These are phyloP conservation scores for Melampsora occidentalis DNA, from an alignment of 1,284 basidiomycete genomes.

Conservation along the genomic window DNA sequence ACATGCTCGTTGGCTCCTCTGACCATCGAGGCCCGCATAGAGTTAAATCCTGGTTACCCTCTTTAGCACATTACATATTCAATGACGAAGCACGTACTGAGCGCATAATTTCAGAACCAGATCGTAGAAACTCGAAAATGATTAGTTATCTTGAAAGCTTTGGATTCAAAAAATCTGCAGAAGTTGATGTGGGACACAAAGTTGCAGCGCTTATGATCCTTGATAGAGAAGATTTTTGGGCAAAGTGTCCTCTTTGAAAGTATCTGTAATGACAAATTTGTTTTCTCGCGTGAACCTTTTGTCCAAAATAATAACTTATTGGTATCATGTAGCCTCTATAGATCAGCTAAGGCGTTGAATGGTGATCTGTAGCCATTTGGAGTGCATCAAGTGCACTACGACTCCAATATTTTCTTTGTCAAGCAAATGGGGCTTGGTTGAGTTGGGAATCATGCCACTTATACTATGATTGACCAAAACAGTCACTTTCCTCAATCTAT, in stretches of 20 bases:
- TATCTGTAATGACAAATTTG: not conserved
- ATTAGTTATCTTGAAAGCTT: constrained; percentile 48
- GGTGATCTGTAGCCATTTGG: too few species aligned
- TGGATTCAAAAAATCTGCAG: constrained; percentile 48
- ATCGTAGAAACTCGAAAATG: constrained; percentile 48
- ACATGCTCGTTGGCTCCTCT: constrained; percentile 49
- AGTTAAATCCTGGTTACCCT: constrained; percentile 60
- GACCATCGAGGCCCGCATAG: constrained; percentile 46
- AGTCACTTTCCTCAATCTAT: too few species aligned
- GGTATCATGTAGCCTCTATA: too few species aligned
- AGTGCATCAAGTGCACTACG: too few species aligned
- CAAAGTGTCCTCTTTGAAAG: constrained; percentile 45
- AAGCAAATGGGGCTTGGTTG: too few species aligned
- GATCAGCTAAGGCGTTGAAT: too few species aligned
- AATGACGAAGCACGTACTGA: constrained; percentile 59
- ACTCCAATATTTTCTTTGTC: too few species aligned
- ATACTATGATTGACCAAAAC: too few species aligned
- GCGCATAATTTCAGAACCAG: constrained; percentile 60
- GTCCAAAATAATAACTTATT: too few species aligned
- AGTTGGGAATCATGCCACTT: too few species aligned
- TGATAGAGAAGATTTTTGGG: constrained; percentile 47
- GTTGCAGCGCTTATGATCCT: constrained; percentile 49
- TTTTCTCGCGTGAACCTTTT: too few species aligned
- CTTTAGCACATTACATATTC: constrained; percentile 60
- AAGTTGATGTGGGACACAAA: constrained; percentile 49